phyloP scores from a whole-genome alignment of 2,329 filamentous ascomycete genomes.

The Pseudogymnoascus sp. region DNA sequence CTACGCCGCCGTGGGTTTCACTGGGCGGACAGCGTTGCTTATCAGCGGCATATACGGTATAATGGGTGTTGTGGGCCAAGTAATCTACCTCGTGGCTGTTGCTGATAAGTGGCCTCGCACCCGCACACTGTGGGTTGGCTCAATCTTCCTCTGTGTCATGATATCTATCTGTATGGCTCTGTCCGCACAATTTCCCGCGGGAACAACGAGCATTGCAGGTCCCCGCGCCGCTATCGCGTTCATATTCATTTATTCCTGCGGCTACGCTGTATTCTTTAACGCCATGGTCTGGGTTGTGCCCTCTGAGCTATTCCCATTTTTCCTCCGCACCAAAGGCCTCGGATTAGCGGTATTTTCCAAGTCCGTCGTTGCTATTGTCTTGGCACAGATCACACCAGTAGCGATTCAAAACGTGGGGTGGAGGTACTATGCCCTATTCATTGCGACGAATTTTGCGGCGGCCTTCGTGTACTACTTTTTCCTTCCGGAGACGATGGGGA shows the following conservation, averaged over 20 bases:
- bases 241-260: constrained; percentile 31
- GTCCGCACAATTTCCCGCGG: constrained; percentile 16
- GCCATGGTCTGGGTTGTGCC: constrained; percentile 29
- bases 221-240: constrained; percentile 29
- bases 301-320: constrained; percentile 28
- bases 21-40: constrained; percentile 25
- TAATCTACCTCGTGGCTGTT: constrained; percentile 27
- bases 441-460: constrained; percentile 23
- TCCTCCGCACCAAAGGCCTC: constrained; percentile 26
- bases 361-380: constrained; percentile 24
- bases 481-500: constrained; percentile 59
- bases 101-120: constrained; percentile 30
- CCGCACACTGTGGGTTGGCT: constrained; percentile 23
- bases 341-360: constrained; percentile 27
- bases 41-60: constrained; percentile 31
- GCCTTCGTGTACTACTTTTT: constrained; percentile 35
- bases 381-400: constrained; percentile 29
- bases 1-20: constrained; percentile 29
- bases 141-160: constrained; percentile 16
- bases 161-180: constrained; percentile 20
- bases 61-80: constrained; percentile 30
- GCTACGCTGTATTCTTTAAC: constrained; percentile 33
- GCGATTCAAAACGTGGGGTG: constrained; percentile 30
- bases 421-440: constrained; percentile 34
- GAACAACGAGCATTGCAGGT: constrained; percentile 16